Percentiles rank a stretch among this genome's conserved stretches.
Conservation (phyloP, 2,329 filamentous ascomycete species). For the Tolypocladium nubicola region DNA sequence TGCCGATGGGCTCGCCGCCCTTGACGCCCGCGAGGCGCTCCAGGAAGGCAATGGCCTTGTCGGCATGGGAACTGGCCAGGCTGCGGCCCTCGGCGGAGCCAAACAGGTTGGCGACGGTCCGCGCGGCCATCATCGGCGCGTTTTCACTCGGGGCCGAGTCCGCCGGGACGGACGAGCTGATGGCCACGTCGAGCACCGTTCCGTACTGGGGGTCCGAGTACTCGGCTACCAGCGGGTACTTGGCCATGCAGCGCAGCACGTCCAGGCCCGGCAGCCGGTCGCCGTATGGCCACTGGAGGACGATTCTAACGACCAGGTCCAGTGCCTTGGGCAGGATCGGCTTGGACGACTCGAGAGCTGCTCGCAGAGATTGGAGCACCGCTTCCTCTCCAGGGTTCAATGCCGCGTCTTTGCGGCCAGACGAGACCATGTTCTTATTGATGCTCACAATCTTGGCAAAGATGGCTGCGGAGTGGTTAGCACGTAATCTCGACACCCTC, state of each 20-base stretch:
- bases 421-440: conserved; percentile 61
- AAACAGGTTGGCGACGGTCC: conserved; percentile 77
- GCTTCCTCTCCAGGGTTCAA: conserved; percentile 63
- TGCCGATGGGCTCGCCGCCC: conserved; percentile 36
- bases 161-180: conserved; percentile 29
- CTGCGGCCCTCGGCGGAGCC: conserved; percentile 59
- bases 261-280: conserved; percentile 80
- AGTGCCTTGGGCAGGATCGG: conserved; percentile 42
- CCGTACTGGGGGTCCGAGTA: conserved; percentile 40
- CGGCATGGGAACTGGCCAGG: conserved; percentile 47
- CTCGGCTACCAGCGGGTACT: conserved; percentile 55
- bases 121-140: conserved; percentile 77
- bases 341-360: conserved; percentile 50
- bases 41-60: conserved; percentile 52
- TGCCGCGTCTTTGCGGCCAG: conserved; percentile 62
- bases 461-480: conserved; percentile 41
- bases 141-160: conserved; percentile 58
- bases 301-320: conserved; percentile 58
- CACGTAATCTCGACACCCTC: not conserved
- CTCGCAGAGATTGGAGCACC: conserved; percentile 48
- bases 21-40: conserved; percentile 47
- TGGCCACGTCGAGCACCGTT: conserved; percentile 48
- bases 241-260: conserved; percentile 72
- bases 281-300: conserved; percentile 68
- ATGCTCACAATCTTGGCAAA: conserved; percentile 67